A percentile compares a stretch with the other conserved stretches of the same genome.
Conservation (phyloP, 495 filamentous ascomycete genomes). For the Hypoxylon fragiforme region DNA sequence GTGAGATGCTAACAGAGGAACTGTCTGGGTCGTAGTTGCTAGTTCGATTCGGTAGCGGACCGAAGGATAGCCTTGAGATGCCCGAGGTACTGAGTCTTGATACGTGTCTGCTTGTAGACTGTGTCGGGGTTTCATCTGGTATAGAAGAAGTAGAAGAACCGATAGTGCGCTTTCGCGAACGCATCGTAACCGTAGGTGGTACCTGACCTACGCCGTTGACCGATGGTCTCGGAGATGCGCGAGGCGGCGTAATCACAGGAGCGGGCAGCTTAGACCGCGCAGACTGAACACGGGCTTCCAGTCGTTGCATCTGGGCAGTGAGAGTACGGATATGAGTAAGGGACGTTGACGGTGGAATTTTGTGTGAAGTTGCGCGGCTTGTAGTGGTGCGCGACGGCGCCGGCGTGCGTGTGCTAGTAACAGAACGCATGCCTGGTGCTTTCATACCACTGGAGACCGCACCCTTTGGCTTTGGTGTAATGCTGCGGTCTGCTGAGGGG, state of each 20-base stretch:
- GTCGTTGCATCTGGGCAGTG: conserved; percentile 93
- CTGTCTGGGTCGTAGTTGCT: conserved; percentile 40
- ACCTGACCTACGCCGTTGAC: conserved; percentile 59
- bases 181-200: conserved; percentile 75
- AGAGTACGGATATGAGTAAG: conserved; percentile 90
- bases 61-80: conserved; percentile 57
- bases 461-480: conserved; percentile 53
- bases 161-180: conserved; percentile 69
- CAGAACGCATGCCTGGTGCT: conserved; percentile 40
- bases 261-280: conserved; percentile 89
- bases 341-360: conserved; percentile 77
- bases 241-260: conserved; percentile 78
- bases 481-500: conserved; percentile 53
- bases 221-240: conserved; percentile 69
- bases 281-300: conserved; percentile 92
- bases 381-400: conserved; percentile 34
- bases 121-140: conserved; percentile 44
- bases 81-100: conserved; percentile 56
- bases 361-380: conserved; percentile 45
- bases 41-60: conserved; percentile 51
- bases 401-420: conserved; percentile 41
- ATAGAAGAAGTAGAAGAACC: conserved; percentile 63
- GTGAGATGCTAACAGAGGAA: conserved; percentile 46
- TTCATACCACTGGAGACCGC: conserved; percentile 37
- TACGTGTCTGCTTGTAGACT: conserved; percentile 51